These are phyloP conservation scores for Tubosaeta brunneosetosa DNA, from an alignment of 768 basidiomycete genomes.

Conservation along the genomic window DNA sequence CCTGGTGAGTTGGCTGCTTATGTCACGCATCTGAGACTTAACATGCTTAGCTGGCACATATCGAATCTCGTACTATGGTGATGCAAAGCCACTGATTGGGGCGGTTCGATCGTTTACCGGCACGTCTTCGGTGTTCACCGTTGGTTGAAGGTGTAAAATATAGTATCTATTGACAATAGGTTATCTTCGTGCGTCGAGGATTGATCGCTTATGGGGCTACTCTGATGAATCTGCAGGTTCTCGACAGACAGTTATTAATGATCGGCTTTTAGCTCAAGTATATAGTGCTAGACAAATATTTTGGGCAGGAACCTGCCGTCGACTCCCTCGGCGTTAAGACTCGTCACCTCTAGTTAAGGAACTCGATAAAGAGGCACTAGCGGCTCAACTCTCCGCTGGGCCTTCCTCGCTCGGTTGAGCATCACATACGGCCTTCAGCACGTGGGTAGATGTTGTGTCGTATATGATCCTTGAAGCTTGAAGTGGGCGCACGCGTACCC, in stretches of 20 bases:
- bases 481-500: not conserved
- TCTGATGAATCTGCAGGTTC: not conserved
- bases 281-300: no score
- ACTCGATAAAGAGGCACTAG: not conserved
- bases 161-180: not conserved
- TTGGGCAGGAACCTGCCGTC: no score
- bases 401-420: not conserved
- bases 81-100: conserved; percentile 67
- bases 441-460: not conserved
- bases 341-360: not conserved
- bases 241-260: not conserved
- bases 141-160: conserved; percentile 25
- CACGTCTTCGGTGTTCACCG: conserved; percentile 56
- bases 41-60: conserved; percentile 55
- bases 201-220: not conserved
- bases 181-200: not conserved
- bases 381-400: not conserved
- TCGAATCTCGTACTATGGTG: conserved; percentile 67
- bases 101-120: conserved; percentile 60
- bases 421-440: not conserved
- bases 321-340: no score
- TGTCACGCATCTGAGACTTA: not conserved
- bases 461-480: not conserved
- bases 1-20: conserved; percentile 15
- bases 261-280: not conserved